Conservation (phyloP, 2,329 filamentous ascomycete genomes). For the Fusarium sp. region DNA sequence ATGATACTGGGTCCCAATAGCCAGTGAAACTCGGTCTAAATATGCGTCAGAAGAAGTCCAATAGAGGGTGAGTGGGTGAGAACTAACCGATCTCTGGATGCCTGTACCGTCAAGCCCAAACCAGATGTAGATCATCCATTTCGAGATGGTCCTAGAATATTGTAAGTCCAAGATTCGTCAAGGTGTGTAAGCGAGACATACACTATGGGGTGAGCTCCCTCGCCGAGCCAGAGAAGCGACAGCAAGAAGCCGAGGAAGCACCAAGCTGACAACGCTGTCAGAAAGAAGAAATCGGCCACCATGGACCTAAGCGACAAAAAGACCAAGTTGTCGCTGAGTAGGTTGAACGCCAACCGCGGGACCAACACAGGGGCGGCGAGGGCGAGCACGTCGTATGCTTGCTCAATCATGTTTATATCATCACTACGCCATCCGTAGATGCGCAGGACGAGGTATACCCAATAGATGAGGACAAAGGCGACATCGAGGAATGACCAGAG, state of each 20-base stretch:
- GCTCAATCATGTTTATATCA: constrained; percentile 64
- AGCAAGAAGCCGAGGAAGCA: constrained; percentile 86
- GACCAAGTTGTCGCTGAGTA: constrained; percentile 86
- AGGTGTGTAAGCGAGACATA: constrained; percentile 47
- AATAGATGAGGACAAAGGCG: constrained; percentile 79
- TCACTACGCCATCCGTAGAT: constrained; percentile 70
- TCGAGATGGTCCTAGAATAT: constrained; percentile 72
- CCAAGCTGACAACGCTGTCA: constrained; percentile 82
- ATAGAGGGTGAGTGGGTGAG: too few relatives aligned
- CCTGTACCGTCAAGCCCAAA: constrained; percentile 84
- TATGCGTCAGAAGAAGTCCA: too few relatives aligned
- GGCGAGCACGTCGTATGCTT: constrained; percentile 82
- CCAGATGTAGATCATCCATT: constrained; percentile 96
- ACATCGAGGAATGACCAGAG: constrained; percentile 90
- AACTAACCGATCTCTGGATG: constrained; percentile 65
- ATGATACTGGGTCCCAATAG: constrained; percentile 83
- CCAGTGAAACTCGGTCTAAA: constrained; percentile 77
- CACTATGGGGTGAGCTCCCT: constrained; percentile 70
- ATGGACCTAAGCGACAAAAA: constrained; percentile 85
- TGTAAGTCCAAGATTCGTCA: constrained; percentile 13
- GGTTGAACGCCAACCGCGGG: constrained; percentile 83
- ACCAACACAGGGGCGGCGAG: constrained; percentile 83
- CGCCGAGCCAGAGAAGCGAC: constrained; percentile 81
- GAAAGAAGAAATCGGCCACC: constrained; percentile 86
- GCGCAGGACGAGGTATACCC: constrained; percentile 75